These are phyloP conservation scores for Aspergillus fischeri DNA, from an alignment of 2,329 filamentous ascomycete genomes.

Conservation along the genomic window DNA sequence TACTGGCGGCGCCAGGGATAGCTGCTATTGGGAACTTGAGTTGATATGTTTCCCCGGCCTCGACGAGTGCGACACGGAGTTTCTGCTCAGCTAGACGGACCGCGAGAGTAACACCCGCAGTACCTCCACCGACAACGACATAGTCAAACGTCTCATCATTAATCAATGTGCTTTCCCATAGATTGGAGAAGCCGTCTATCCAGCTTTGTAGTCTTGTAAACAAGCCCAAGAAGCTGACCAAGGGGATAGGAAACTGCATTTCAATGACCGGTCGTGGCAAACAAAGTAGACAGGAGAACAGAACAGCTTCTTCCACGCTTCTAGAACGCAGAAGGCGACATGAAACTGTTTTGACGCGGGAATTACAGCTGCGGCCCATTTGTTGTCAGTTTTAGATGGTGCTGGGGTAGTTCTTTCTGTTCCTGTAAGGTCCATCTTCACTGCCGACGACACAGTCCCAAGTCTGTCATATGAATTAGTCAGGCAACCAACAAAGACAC, in stretches of 20 bases:
- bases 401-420: background rate
- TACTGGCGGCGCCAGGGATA: slow-evolving; percentile 32
- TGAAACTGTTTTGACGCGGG: background rate
- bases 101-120: slow-evolving; percentile 41
- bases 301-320: background rate
- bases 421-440: background rate
- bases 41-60: slow-evolving; percentile 45
- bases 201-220: background rate
- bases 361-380: background rate
- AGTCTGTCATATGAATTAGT: no score
- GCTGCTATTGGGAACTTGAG: slow-evolving; percentile 53
- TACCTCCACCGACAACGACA: slow-evolving; percentile 37
- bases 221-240: background rate
- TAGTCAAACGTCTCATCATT: slow-evolving; percentile 21
- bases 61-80: slow-evolving; percentile 37
- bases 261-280: background rate
- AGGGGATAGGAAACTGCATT: background rate
- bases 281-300: background rate
- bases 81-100: slow-evolving; percentile 49
- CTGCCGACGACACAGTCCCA: background rate
- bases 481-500: background rate
- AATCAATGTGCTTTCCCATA: background rate
- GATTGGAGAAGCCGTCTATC: background rate
- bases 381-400: background rate
- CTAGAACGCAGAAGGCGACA: background rate